A percentile compares a stretch with the other conserved stretches of the same genome.
Conservation (phyloP, 768 basidiomycete genomes). For the Sistotremastrum niveocremeum region DNA sequence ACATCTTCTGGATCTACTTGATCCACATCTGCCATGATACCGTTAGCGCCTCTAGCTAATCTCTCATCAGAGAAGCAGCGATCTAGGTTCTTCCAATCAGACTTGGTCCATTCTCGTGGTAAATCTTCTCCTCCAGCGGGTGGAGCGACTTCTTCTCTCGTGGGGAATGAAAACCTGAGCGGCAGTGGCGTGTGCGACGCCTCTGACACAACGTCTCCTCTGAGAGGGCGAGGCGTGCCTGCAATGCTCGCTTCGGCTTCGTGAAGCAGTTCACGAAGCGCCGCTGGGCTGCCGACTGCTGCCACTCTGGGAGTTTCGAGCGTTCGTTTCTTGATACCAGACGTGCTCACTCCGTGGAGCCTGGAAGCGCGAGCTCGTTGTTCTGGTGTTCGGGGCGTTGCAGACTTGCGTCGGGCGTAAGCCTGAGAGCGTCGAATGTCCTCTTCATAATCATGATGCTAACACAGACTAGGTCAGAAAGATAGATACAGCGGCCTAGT, state of each 20-base stretch:
- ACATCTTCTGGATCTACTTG: constrained; percentile 42
- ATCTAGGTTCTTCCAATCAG: constrained; percentile 73
- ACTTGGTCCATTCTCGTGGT: constrained; percentile 45
- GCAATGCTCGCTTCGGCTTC: constrained; percentile 44
- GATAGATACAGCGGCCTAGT: not conserved
- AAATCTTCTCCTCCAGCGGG: not conserved
- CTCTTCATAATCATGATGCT: constrained; percentile 8
- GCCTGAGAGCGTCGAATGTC: constrained; percentile 1
- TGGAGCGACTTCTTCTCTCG: not conserved
- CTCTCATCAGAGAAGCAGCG: constrained; percentile 66
- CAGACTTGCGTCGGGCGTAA: constrained; percentile 22
- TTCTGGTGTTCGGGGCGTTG: not conserved
- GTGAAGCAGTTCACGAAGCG: constrained; percentile 40
- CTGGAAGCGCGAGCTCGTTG: constrained; percentile 7
- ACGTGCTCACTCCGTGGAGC: constrained; percentile 13
- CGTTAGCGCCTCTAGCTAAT: constrained; percentile 30
- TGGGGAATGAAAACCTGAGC: not conserved
- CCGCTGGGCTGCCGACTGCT: constrained; percentile 37
- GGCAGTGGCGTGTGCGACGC: not conserved
- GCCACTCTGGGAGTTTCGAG: constrained; percentile 30
- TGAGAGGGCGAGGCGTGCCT: not conserved
- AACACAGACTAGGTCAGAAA: constrained; percentile 1
- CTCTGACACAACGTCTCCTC: constrained; percentile 3
- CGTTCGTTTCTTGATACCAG: not conserved
- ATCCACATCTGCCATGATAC: constrained; percentile 37